Percentiles rank a stretch among this genome's conserved stretches.
Conservation (phyloP, 257 asterid genomes). For the Gynochthodes officinalis region DNA sequence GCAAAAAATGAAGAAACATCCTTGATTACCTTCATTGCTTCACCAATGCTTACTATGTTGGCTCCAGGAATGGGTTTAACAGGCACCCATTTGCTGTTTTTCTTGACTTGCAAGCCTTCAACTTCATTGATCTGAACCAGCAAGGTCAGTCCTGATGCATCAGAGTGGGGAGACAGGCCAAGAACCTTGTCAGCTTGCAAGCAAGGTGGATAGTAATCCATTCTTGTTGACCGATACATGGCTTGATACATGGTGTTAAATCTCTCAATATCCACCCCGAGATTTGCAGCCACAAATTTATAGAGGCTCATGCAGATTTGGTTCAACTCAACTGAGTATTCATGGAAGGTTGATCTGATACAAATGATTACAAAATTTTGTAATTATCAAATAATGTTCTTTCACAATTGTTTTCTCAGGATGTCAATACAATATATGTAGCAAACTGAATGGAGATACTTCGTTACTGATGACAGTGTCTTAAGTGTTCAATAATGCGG, state of each 20-base stretch:
- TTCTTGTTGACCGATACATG: conserved; percentile 25
- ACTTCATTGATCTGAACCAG: conserved; percentile 28
- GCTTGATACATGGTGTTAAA: conserved; percentile 18
- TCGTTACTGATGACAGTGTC: too few relatives aligned
- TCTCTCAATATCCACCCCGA: conserved; percentile 18
- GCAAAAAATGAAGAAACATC: too few relatives aligned
- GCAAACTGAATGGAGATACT: neutral
- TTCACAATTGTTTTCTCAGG: too few relatives aligned
- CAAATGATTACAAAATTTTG: neutral
- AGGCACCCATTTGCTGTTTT: conserved; percentile 23
- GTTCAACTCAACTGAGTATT: conserved; percentile 24
- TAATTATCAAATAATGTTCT: too few relatives aligned
- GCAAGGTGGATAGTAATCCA: conserved; percentile 33
- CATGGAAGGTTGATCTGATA: conserved; percentile 9
- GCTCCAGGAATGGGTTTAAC: conserved; percentile 25
- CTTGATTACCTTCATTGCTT: conserved; percentile 22
- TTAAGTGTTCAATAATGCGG: neutral
- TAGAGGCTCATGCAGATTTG: conserved; percentile 18
- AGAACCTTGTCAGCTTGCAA: conserved; percentile 25
- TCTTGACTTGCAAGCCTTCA: conserved; percentile 30
- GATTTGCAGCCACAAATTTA: conserved; percentile 23
- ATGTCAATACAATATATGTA: neutral
- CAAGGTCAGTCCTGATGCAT: conserved; percentile 27
- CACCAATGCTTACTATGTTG: conserved; percentile 31
- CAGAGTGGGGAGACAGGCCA: conserved; percentile 36